Percentiles rank a stretch among this genome's conserved stretches.
Conservation (phyloP, 805 yeast genomes). For the Candida fluviatilis region DNA sequence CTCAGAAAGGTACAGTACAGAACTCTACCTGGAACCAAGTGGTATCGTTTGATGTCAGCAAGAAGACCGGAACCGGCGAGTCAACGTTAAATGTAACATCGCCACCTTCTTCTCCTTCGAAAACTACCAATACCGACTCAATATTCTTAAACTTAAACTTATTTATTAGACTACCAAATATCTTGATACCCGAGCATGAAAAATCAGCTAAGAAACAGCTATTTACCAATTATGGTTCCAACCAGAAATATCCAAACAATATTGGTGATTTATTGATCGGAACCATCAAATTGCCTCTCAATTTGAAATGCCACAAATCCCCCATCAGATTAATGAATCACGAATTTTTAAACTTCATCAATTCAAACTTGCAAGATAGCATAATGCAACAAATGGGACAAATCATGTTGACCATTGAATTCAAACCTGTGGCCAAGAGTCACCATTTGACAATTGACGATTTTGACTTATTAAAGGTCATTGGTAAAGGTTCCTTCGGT, state of each 20-base stretch:
- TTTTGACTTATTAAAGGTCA: slow-evolving; percentile 88
- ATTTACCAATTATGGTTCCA: slow-evolving; percentile 21
- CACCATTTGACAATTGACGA: slow-evolving; percentile 79
- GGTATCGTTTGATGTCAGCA: slow-evolving; percentile 80
- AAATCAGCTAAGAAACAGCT: slow-evolving; percentile 22
- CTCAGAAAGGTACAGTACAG: slow-evolving; percentile 75
- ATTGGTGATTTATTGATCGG: slow-evolving; percentile 75
- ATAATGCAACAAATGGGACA: slow-evolving; percentile 41
- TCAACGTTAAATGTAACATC: slow-evolving; percentile 8
- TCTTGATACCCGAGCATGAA: slow-evolving; percentile 45
- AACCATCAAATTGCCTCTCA: slow-evolving; percentile 58
- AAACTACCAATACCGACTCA: slow-evolving; percentile 29
- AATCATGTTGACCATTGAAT: slow-evolving; percentile 62
- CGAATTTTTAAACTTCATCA: slow-evolving; percentile 33
- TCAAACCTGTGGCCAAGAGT: slow-evolving; percentile 59
- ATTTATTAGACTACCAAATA: slow-evolving; percentile 72
- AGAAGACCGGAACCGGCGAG: slow-evolving; percentile 27
- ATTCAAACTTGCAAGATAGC: slow-evolving; percentile 40
- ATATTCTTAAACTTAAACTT: slow-evolving; percentile 66
- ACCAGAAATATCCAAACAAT: slow-evolving; percentile 19
- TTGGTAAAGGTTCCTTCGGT: slow-evolving; percentile 97
- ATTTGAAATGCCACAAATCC: slow-evolving; percentile 47
- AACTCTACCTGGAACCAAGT: slow-evolving; percentile 84
- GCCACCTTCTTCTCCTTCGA: slow-evolving; percentile 25
- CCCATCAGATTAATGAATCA: slow-evolving; percentile 63